phyloP scores from a whole-genome alignment of 192 early-diverging fungal species.

The Backusella psychrophila region DNA sequence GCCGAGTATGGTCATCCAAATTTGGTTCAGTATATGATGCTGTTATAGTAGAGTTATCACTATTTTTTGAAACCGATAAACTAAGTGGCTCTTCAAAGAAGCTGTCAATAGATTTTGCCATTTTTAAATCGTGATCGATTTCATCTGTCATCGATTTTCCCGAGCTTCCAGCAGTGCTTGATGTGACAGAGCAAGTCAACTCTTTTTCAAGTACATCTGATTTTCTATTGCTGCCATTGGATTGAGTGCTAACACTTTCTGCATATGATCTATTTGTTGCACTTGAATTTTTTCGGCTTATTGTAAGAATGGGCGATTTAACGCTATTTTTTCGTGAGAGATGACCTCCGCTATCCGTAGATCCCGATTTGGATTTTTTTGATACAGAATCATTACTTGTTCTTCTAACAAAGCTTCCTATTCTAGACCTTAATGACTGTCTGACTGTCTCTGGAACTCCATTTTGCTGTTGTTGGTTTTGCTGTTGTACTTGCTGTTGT shows the following conservation, averaged over 20 bases:
- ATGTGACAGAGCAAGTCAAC: neutral
- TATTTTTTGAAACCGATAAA: neutral
- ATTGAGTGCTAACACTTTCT: neutral
- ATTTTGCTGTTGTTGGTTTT: neutral
- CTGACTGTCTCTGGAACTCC: neutral
- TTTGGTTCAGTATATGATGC: neutral
- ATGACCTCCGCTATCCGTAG: neutral
- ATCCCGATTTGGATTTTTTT: neutral
- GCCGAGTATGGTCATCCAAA: neutral
- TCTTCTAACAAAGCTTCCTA: conserved; percentile 10
- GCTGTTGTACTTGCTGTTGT: neutral
- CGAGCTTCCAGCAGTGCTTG: neutral
- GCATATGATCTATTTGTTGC: conserved; percentile 1
- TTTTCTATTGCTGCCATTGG: neutral
- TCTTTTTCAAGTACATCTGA: neutral
- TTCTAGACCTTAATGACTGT: conserved; percentile 10
- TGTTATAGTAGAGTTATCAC: neutral
- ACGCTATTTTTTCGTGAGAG: neutral
- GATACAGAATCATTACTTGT: conserved; percentile 4
- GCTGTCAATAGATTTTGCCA: neutral
- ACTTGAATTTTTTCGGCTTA: conserved; percentile 4
- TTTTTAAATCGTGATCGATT: neutral
- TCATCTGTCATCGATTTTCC: neutral
- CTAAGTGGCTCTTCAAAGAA: conserved; percentile 7
- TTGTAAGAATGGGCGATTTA: neutral